Evolutionary conservation across 2,329 filamentous ascomycete species (phyloP).

Genomic region (Huntiella abstrusa): DNA sequence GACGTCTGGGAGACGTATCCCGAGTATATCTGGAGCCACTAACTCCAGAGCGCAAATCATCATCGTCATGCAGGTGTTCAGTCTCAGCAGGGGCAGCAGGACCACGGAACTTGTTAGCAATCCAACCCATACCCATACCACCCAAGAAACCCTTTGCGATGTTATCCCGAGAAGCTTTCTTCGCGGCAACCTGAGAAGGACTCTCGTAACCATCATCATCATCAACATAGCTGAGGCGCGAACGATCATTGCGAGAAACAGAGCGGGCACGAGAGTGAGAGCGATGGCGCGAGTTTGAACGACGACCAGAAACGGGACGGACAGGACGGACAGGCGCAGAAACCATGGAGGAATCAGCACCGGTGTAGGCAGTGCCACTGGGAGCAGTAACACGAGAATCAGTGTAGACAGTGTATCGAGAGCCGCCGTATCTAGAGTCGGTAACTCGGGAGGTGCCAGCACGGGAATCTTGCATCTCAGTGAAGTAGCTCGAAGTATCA

Average conservation of each 20-base stretch:
- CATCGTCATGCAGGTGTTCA: conserved; percentile 21
- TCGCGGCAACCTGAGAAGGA: conserved; percentile 35
- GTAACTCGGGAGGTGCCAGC: conserved; percentile 16
- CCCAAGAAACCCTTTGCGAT: conserved; percentile 39
- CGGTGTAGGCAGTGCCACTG: conserved; percentile 8
- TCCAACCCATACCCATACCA: conserved; percentile 47
- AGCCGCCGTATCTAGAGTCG: conserved; percentile 7
- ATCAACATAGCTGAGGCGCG: conserved; percentile 17
- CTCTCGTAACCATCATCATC: conserved; percentile 20
- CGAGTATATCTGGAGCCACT: conserved; percentile 48
- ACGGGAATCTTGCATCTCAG: conserved; percentile 38
- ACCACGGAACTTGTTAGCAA: conserved; percentile 46
- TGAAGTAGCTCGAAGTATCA: conserved; percentile 30
- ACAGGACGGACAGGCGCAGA: conserved; percentile 4
- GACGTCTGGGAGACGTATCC: conserved; percentile 31
- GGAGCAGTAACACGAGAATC: conserved; percentile 7
- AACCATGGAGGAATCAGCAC: conserved; percentile 1
- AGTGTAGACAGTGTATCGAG: conserved; percentile 9
- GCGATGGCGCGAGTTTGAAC: not conserved
- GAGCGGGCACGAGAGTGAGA: conserved; percentile 3
- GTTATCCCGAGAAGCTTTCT: conserved; percentile 13
- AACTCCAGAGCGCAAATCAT: conserved; percentile 39
- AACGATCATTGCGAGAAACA: conserved; percentile 19
- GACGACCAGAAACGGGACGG: conserved; percentile 1
- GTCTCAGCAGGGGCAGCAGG: conserved; percentile 31